These are phyloP conservation scores for Chlorella sp. DNA, from an alignment of 139 green algal species.

Conservation along the genomic window DNA sequence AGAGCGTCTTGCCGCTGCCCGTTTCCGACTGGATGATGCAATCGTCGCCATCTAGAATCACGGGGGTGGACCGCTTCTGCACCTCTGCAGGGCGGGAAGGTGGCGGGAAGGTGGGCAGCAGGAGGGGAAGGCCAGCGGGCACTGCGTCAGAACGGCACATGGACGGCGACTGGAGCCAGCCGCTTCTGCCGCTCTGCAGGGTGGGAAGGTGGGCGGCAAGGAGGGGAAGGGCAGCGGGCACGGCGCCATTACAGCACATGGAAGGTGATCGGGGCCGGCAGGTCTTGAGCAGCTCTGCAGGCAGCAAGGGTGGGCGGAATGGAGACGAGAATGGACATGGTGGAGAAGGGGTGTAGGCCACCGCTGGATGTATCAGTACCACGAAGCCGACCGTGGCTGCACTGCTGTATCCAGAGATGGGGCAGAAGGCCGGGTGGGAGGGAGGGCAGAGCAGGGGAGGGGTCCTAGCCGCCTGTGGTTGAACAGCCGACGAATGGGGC, in stretches of 20 bases:
- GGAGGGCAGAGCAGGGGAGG: no score
- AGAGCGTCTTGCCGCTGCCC: constrained; percentile 85
- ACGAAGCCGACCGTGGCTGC: no score
- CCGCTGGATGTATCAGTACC: no score
- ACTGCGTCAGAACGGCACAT: not conserved
- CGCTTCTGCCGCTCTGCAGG: no score
- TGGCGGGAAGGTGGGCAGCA: not conserved
- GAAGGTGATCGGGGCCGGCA: no score
- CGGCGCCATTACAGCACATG: no score
- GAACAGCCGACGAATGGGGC: not conserved
- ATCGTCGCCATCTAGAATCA: constrained; percentile 68
- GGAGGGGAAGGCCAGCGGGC: not conserved
- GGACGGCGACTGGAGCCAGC: no score
- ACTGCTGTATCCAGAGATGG: not conserved
- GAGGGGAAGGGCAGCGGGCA: not conserved
- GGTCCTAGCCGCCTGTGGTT: not conserved
- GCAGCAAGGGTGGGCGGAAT: no score
- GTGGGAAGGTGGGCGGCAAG: not conserved
- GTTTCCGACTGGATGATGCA: constrained; percentile 73
- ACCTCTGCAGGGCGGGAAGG: constrained; percentile 64
- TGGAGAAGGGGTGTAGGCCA: no score
- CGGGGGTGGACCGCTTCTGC: constrained; percentile 65
- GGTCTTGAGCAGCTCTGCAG: no score
- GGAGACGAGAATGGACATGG: not conserved
- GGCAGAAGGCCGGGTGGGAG: no score